phyloP scores from a whole-genome alignment of 2,329 filamentous ascomycete genomes.

The Paraphaeosphaeria sporulosa region DNA sequence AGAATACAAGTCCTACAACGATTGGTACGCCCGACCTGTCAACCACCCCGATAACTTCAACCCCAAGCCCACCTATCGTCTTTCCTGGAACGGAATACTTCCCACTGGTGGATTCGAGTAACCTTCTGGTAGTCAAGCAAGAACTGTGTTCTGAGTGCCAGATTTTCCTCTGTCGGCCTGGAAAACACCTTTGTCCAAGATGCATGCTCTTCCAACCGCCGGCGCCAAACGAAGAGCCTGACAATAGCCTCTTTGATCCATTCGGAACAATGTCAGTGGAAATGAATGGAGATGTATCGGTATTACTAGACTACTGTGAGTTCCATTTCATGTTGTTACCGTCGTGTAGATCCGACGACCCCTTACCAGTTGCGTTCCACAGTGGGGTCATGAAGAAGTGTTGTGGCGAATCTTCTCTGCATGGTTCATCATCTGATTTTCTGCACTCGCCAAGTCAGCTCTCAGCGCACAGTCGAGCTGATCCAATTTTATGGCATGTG shows the following conservation, averaged over 20 bases:
- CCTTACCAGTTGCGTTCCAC: background rate
- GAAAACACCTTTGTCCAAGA: constrained; percentile 39
- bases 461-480: background rate
- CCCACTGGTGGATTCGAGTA: constrained; percentile 23
- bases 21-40: constrained; percentile 38
- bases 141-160: constrained; percentile 41
- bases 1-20: constrained; percentile 38
- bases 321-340: constrained; percentile 20
- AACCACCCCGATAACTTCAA: constrained; percentile 38
- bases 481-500: background rate
- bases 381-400: background rate
- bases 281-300: constrained; percentile 35
- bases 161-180: constrained; percentile 37
- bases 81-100: constrained; percentile 29
- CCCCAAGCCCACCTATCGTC: constrained; percentile 39
- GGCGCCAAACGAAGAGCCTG: constrained; percentile 30
- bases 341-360: constrained; percentile 5
- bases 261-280: constrained; percentile 41
- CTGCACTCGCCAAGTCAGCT: background rate
- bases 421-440: no score
- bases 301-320: constrained; percentile 49
- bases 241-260: constrained; percentile 42
- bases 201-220: constrained; percentile 34
- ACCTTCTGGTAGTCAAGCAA: constrained; percentile 26
- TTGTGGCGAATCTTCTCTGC: no score